Percentiles rank a stretch among this genome's conserved stretches.
phyloP scores from a whole-genome alignment of 495 filamentous ascomycete genomes.

The Jackrogersella multiformis region DNA sequence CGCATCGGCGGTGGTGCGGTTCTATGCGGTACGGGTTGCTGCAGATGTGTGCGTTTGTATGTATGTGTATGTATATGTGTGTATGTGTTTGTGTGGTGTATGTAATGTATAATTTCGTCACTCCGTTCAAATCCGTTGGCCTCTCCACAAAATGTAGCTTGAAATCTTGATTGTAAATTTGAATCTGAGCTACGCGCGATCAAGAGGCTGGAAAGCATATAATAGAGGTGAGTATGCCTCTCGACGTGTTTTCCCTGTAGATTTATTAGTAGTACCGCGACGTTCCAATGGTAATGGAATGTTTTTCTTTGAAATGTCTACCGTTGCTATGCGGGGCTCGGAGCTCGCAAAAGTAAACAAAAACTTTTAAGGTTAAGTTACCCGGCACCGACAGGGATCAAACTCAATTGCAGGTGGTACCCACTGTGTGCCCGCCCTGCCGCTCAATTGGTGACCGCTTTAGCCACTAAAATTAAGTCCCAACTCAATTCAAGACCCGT shows the following conservation, averaged over 20 bases:
- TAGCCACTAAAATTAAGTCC: constrained; percentile 16
- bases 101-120: constrained; percentile 9
- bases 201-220: not conserved
- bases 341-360: constrained; percentile 31
- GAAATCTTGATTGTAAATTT: not conserved
- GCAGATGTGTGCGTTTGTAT: not conserved
- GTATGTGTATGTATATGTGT: not conserved
- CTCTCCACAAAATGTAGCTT: not conserved
- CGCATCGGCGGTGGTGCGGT: constrained; percentile 31
- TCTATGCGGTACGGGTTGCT: constrained; percentile 10
- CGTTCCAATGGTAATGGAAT: constrained; percentile 16
- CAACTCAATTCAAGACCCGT: constrained; percentile 23
- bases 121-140: not conserved
- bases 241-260: not conserved
- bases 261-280: constrained; percentile 8
- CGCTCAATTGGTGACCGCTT: no score
- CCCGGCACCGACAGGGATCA: constrained; percentile 21
- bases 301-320: constrained; percentile 24
- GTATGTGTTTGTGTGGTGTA: not conserved
- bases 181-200: not conserved
- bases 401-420: no score
- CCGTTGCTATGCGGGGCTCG: constrained; percentile 36
- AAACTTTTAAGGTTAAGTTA: constrained; percentile 17
- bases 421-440: no score
- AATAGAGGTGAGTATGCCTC: not conserved